Evolutionary conservation across 805 yeast genomes (phyloP), one percentile per base, ranked within the genome.

Genomic region (Yarrowia deformans): DNA sequence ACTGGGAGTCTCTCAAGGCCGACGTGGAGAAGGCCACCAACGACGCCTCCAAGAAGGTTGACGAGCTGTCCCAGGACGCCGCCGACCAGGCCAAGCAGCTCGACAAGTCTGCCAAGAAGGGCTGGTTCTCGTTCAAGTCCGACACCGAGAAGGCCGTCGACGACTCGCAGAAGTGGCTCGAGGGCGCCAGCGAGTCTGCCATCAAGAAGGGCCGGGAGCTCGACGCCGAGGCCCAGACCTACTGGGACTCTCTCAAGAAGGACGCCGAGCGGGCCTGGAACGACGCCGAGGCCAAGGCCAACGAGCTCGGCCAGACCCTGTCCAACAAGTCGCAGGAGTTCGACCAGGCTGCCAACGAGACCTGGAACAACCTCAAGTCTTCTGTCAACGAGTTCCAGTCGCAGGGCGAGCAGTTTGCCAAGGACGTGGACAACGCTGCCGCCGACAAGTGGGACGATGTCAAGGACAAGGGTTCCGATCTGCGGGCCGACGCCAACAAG

Each of bases 91-190:
- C 69, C n/a, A 69, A 66, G 18, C 37, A 37, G 19, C 19, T 66
- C 18, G 46, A 63, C 23, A 55, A 66, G 66, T n/a, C 58, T n/a
- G 68, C 66, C 52, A 48, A 64, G n/a, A 70, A 70, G 52, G 35
- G 46, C 14, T 49, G 54, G 43, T 52, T 67, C 52, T 39, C 50
- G 19, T 45, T 69, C 58, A 70, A 70, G 46, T 32, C 34, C 13
- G 70, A 61, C 49, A 56, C 68, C 46, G 68, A 69, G 32, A 70
- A 69, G 70, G 67, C 71, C 23, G 50, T 37, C 23, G 67, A 58
- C n/a, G 70, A 69, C 35, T 40, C 70, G 18, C 69, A 70, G 67
- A 48, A 63, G 48, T 35, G 48, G 55, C 56, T 48, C 13, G 46
- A 48, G 39, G 45, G 39, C 1, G 56, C 50, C 18, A 9, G 18